Evolutionary conservation across 1,284 basidiomycete species (phyloP).

Genomic region (Naganishia cerealis): DNA sequence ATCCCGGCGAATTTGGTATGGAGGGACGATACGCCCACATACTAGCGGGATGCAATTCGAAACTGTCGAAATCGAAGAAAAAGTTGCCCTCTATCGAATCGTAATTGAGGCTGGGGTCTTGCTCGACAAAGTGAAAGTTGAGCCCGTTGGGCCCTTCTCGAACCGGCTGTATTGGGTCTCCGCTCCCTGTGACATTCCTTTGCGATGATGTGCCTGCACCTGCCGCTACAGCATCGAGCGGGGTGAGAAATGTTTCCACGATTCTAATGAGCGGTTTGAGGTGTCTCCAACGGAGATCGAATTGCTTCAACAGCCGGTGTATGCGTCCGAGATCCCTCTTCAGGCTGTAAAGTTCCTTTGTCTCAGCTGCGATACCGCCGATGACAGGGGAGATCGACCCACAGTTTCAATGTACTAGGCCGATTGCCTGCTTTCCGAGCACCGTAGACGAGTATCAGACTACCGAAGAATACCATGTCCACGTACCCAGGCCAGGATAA

Average conservation of each 20-base stretch:
- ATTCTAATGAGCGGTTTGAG: slow-evolving; percentile 30
- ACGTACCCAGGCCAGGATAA: slow-evolving; percentile 40
- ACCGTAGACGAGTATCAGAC: slow-evolving; percentile 38
- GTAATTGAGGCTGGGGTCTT: not conserved
- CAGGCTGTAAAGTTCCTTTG: slow-evolving; percentile 2
- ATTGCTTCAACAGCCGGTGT: slow-evolving; percentile 1
- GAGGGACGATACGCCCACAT: slow-evolving; percentile 33
- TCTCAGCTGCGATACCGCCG: not conserved
- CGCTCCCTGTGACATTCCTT: not conserved
- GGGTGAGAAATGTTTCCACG: slow-evolving; percentile 22
- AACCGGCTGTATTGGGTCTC: not conserved
- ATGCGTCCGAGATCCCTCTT: slow-evolving; percentile 23
- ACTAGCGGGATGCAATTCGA: slow-evolving; percentile 34
- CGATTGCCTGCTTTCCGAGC: slow-evolving; percentile 30
- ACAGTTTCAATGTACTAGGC: slow-evolving; percentile 1
- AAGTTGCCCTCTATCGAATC: slow-evolving; percentile 31
- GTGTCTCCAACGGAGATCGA: slow-evolving; percentile 29
- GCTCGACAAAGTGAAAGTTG: not conserved
- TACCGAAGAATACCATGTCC: slow-evolving; percentile 40
- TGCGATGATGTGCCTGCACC: not conserved
- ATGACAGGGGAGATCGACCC: not conserved
- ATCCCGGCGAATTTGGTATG: slow-evolving; percentile 26
- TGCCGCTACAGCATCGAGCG: not conserved
- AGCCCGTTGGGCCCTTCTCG: not conserved
- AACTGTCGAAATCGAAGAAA: slow-evolving; percentile 36